Conservation (phyloP, 345 rosid species). For the rapeseed (Brassica napus) region DNA sequence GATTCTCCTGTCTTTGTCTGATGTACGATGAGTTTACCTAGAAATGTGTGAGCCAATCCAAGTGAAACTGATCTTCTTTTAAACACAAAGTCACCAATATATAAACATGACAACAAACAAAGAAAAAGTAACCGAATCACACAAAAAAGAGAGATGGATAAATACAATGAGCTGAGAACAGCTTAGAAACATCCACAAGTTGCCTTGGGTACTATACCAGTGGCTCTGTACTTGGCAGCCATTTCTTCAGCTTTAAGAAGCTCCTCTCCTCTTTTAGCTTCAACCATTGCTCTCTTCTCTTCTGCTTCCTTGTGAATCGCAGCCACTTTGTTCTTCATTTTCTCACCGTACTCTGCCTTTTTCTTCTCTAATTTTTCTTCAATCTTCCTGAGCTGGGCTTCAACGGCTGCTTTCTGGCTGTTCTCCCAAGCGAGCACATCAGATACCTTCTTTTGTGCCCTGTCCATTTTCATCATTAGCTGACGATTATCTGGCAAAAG, state of each 20-base stretch:
- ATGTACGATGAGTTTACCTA: background rate
- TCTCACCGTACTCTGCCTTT: constrained; percentile 81
- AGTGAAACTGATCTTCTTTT: background rate
- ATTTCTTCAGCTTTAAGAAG: constrained; percentile 78
- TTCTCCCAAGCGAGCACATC: constrained; percentile 81
- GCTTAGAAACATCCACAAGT: constrained; percentile 72
- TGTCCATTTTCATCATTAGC: constrained; percentile 39
- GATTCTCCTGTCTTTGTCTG: background rate
- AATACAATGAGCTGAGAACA: constrained; percentile 26
- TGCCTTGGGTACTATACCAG: constrained; percentile 72
- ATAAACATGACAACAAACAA: constrained; percentile 21
- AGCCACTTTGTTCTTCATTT: constrained; percentile 80
- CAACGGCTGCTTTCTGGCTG: constrained; percentile 73
- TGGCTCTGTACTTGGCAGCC: constrained; percentile 87
- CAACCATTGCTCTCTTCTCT: constrained; percentile 82
- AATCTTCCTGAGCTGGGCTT: constrained; percentile 68
- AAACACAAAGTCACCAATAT: constrained; percentile 14
- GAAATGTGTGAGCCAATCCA: background rate
- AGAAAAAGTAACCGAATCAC: constrained; percentile 4
- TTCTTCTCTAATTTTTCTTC: constrained; percentile 86
- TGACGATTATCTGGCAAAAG: background rate
- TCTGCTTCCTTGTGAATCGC: constrained; percentile 72
- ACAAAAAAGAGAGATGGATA: constrained; percentile 4
- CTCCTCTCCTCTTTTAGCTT: constrained; percentile 78
- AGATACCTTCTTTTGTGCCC: constrained; percentile 81